Conservation (phyloP, 1,139 yeast genomes). For the Magnusiomyces fungicola region DNA sequence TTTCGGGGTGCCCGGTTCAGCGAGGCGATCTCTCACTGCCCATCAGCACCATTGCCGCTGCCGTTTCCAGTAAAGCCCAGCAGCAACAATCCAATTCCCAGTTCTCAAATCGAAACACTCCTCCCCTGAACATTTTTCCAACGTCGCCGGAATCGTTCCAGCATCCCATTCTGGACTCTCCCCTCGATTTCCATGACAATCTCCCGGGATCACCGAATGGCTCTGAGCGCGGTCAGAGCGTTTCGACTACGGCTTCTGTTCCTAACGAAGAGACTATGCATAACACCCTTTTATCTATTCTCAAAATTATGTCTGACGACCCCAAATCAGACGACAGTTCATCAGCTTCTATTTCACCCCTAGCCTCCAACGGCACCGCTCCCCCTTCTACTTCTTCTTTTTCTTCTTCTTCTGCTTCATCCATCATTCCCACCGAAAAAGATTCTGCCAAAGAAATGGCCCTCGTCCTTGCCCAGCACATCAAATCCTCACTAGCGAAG, state of each 20-base stretch:
- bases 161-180: too few species aligned
- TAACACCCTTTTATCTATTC: slow-evolving; percentile 13
- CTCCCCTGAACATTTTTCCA: too few species aligned
- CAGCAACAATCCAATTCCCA: background rate
- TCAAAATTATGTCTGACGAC: slow-evolving; percentile 15
- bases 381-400: background rate
- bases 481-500: slow-evolving; percentile 14
- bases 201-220: too few species aligned
- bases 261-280: slow-evolving; percentile 7
- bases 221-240: too few species aligned
- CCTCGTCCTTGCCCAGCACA: slow-evolving; percentile 14
- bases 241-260: too few species aligned
- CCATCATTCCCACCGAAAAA: background rate
- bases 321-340: background rate
- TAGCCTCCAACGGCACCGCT: background rate
- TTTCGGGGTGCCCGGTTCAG: slow-evolving; percentile 1
- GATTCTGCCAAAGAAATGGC: slow-evolving; percentile 12
- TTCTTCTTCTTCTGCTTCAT: background rate
- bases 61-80: background rate
- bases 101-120: background rate
- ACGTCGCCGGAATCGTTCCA: too few species aligned
- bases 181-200: too few species aligned
- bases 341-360: too few species aligned
- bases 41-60: slow-evolving; percentile 2
- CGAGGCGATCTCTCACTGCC: slow-evolving; percentile 2